Conservation (phyloP, 108 stramenopile genomes). For the Heterococcus sp. region DNA sequence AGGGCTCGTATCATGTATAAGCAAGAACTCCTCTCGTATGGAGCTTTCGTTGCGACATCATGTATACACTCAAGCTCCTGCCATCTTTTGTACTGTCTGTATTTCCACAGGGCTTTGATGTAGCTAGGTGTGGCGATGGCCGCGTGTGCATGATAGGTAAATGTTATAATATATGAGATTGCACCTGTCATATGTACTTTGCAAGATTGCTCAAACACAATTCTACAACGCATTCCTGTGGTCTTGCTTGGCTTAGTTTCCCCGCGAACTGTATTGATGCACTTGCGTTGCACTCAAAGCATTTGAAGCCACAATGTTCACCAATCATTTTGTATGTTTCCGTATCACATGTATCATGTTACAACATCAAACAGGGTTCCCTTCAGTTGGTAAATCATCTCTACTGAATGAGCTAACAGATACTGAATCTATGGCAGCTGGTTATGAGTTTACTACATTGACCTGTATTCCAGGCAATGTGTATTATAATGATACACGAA, state of each 20-base stretch:
- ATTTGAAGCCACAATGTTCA: no score
- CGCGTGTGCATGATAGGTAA: constrained; percentile 95
- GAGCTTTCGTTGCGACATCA: no score
- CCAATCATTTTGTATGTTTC: background rate
- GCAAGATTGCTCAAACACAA: no score
- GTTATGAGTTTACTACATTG: constrained; percentile 87
- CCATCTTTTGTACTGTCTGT: no score
- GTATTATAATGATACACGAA: constrained; percentile 73
- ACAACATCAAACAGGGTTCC: constrained; percentile 68
- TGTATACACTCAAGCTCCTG: no score
- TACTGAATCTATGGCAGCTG: constrained; percentile 87
- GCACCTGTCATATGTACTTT: no score
- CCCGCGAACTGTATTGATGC: no score
- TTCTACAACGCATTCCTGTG: no score
- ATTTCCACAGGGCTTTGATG: constrained; percentile 81
- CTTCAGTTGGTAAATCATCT: constrained; percentile 85
- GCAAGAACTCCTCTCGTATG: no score
- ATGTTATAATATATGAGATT: no score
- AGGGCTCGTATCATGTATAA: background rate
- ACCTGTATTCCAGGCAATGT: constrained; percentile 93
- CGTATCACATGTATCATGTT: background rate
- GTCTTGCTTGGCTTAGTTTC: no score
- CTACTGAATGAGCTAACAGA: constrained; percentile 82
- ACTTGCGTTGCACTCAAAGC: no score
- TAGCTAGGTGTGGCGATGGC: constrained; percentile 88